phyloP scores from a whole-genome alignment of 2,329 filamentous ascomycete genomes.

The Lachnellula hyalina region DNA sequence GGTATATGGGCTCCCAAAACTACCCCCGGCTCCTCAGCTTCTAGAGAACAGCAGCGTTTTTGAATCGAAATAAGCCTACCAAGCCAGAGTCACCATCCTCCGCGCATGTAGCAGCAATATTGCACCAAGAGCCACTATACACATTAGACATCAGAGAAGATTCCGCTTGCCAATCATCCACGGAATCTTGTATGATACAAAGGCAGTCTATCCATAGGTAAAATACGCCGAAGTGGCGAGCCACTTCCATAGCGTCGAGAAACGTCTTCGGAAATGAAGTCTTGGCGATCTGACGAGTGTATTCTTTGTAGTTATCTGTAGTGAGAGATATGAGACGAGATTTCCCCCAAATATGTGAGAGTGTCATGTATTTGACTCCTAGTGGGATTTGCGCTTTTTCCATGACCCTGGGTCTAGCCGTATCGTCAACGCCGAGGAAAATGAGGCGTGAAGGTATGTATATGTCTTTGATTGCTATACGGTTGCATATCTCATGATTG shows the following conservation, averaged over 20 bases:
- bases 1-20: too few species aligned
- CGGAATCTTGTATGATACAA: conserved; percentile 31
- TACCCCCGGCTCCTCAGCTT: too few species aligned
- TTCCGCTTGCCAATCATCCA: conserved; percentile 26
- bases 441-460: conserved; percentile 4
- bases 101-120: conserved; percentile 18
- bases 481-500: conserved; percentile 1
- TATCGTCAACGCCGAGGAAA: not conserved
- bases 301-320: conserved; percentile 4
- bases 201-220: conserved; percentile 33
- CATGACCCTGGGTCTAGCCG: not conserved
- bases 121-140: conserved; percentile 24
- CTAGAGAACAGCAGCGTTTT: too few species aligned
- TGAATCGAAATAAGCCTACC: not conserved
- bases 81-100: not conserved
- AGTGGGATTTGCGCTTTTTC: not conserved
- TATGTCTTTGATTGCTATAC: not conserved
- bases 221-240: conserved; percentile 21
- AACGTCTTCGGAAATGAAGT: conserved; percentile 22
- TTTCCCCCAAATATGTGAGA: conserved; percentile 28
- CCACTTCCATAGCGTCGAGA: conserved; percentile 27
- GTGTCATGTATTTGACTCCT: conserved; percentile 18
- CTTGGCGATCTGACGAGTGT: conserved; percentile 10
- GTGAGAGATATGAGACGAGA: conserved; percentile 12
- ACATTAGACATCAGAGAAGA: conserved; percentile 23